Evolutionary conservation across 768 basidiomycete species (phyloP).

Genomic region (Lyophyllum shimeji): DNA sequence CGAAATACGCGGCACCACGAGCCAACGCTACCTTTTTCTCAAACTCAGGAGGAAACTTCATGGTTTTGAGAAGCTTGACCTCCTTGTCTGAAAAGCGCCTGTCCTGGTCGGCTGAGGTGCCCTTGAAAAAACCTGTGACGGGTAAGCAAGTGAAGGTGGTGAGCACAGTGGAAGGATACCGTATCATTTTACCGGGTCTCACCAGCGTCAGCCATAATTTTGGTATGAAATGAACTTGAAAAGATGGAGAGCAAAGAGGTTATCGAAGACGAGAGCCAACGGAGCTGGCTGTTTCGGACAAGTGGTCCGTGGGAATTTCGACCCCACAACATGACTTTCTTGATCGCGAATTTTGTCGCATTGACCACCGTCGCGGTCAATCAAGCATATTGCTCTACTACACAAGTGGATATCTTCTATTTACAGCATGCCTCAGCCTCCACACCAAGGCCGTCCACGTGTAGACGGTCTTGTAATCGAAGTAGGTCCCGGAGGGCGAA

Average conservation of each 20-base stretch:
- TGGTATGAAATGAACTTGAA: neutral
- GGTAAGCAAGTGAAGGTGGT: constrained; percentile 22
- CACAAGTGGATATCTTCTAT: too few relatives aligned
- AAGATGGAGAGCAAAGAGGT: neutral
- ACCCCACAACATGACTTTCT: neutral
- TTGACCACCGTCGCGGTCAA: too few relatives aligned
- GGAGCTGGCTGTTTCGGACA: neutral
- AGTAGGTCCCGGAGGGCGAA: too few relatives aligned
- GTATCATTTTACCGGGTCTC: constrained; percentile 23
- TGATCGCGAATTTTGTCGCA: neutral
- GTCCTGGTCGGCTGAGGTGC: constrained; percentile 88
- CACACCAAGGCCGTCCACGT: too few relatives aligned
- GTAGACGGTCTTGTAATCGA: too few relatives aligned
- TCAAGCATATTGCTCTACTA: too few relatives aligned
- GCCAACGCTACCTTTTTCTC: constrained; percentile 69
- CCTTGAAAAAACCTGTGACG: constrained; percentile 78
- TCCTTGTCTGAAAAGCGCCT: constrained; percentile 96
- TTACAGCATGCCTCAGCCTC: too few relatives aligned
- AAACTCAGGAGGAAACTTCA: constrained; percentile 91
- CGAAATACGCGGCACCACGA: neutral
- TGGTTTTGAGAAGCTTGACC: constrained; percentile 78
- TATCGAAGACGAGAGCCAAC: constrained; percentile 2
- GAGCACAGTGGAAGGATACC: constrained; percentile 24
- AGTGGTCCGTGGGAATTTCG: constrained; percentile 16
- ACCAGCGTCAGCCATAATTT: constrained; percentile 62